phyloP scores from a whole-genome alignment of 176 grass and related monocot species.

The Oryza brachyantha region DNA sequence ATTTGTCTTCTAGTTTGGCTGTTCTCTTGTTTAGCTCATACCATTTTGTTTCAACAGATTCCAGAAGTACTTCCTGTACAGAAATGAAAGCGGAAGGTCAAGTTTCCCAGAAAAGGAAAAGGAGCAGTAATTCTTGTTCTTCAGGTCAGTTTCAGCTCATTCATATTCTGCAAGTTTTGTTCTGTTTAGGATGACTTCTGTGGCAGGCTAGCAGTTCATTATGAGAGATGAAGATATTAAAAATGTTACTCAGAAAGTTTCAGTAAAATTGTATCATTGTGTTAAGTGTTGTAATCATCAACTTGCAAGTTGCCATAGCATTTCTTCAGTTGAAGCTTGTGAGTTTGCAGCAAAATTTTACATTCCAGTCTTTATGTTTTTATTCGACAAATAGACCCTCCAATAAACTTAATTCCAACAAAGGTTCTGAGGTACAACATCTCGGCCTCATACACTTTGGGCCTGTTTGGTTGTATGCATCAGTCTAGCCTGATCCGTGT shows the following conservation, averaged over 20 bases:
- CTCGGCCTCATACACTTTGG: too few species aligned
- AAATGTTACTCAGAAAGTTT: conserved; percentile 10
- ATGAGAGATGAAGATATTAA: not conserved
- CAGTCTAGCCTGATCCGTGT: too few species aligned
- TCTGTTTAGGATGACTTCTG: not conserved
- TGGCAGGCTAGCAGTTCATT: not conserved
- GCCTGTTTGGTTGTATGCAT: too few species aligned
- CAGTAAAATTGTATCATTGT: not conserved
- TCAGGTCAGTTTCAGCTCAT: conserved; percentile 33
- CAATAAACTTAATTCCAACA: not conserved
- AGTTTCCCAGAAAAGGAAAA: conserved; percentile 55
- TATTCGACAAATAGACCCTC: not conserved
- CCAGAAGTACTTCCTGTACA: conserved; percentile 24
- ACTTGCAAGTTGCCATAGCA: not conserved
- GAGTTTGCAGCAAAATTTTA: not conserved
- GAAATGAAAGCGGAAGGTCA: conserved; percentile 49
- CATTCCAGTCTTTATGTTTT: not conserved
- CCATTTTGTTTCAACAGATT: conserved; percentile 28
- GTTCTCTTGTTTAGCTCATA: not conserved
- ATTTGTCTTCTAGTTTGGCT: conserved; percentile 22
- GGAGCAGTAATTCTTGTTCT: conserved; percentile 30
- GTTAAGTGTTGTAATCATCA: conserved; percentile 11
- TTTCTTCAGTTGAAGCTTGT: conserved; percentile 14
- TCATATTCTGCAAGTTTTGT: not conserved
- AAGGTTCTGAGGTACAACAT: not conserved